Base-by-base conservation (phyloP, 1,284 basidiomycete genomes). In the Boletus sp. region DNA sequence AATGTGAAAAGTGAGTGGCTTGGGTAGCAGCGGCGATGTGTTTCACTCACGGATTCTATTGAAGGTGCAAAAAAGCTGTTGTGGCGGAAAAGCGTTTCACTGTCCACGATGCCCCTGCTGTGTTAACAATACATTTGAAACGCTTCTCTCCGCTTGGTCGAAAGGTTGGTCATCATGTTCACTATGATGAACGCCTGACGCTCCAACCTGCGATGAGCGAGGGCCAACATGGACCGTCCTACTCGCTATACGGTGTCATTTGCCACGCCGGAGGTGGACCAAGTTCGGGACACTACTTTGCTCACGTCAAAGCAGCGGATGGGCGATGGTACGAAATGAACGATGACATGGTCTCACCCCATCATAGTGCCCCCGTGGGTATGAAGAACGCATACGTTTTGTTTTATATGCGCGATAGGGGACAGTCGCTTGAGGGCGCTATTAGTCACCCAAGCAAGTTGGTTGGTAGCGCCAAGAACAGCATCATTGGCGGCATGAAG, bases 101-200 rank as follows among this genome's bases (percentile, higher is more conserved):
- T 13, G 74, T 99, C 46, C 83, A 95, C 47, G 79, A 91, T 49
- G 89, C 94, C 2, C 96, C 96, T 1, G 70, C 81, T 17, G 85
- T 94, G n/a, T 77, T 99, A 29, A 97, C 94, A 0, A 76, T 99
- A n/a, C 96, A 99, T 62, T 73, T 99, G 34, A 99, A 99, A 71
- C 84, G 96, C 16, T 99, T 99, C 69, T 88, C 89, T 9, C 88
- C 91, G 0, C 74, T 89, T 42, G 95, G 95, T 17, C 78, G 85
- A 50, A 98, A 98, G 72, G 84, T 96, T 39, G 80, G 78, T 3
- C 83, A 89, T 44, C 71, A 74, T 32, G 75, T 99, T 55, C 73
- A 79, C 12, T 99, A 94, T 65, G 83, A 86, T 16, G 87, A 94
- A 44, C 74, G 69, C 5, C 67, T 99, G n/a, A 77, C 83, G 27